Percentiles rank a stretch among this genome's conserved stretches.
phyloP scores from a whole-genome alignment of 768 basidiomycete genomes.

The Leccinum incarnatum region DNA sequence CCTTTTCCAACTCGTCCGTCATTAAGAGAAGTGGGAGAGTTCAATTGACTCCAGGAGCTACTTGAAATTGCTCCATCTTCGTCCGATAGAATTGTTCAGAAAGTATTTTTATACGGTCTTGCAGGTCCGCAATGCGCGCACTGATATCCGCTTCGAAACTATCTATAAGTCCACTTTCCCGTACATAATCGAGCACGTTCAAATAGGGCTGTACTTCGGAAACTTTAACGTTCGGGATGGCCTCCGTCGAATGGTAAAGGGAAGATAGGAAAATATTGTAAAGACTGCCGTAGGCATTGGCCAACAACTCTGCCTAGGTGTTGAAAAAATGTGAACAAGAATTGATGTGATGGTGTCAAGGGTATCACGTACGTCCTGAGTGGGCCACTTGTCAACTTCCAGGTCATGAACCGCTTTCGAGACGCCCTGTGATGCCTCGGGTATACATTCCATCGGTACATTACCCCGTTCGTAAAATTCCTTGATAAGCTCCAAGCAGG shows the following conservation, averaged over 20 bases:
- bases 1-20: slow-evolving; percentile 89
- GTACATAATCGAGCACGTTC: slow-evolving; percentile 63
- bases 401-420: slow-evolving; percentile 68
- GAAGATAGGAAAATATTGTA: slow-evolving; percentile 86
- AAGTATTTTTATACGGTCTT: slow-evolving; percentile 60
- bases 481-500: slow-evolving; percentile 79
- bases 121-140: slow-evolving; percentile 64
- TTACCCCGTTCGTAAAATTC: slow-evolving; percentile 86
- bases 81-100: slow-evolving; percentile 59
- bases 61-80: slow-evolving; percentile 61
- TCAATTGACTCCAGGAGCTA: slow-evolving; percentile 73
- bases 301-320: slow-evolving; percentile 62
- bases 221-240: slow-evolving; percentile 68
- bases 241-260: slow-evolving; percentile 81
- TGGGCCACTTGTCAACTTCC: slow-evolving; percentile 74
- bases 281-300: slow-evolving; percentile 63
- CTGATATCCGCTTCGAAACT: slow-evolving; percentile 72
- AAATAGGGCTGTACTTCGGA: slow-evolving; percentile 66
- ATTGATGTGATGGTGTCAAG: not conserved
- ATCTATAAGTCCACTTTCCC: slow-evolving; percentile 65
- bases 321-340: slow-evolving; percentile 6
- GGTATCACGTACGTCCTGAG: slow-evolving; percentile 65
- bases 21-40: slow-evolving; percentile 79
- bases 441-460: slow-evolving; percentile 92
- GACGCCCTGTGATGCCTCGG: slow-evolving; percentile 79